Conservation (phyloP, 1,139 yeast species). For the Petasospora rhodanensis region DNA sequence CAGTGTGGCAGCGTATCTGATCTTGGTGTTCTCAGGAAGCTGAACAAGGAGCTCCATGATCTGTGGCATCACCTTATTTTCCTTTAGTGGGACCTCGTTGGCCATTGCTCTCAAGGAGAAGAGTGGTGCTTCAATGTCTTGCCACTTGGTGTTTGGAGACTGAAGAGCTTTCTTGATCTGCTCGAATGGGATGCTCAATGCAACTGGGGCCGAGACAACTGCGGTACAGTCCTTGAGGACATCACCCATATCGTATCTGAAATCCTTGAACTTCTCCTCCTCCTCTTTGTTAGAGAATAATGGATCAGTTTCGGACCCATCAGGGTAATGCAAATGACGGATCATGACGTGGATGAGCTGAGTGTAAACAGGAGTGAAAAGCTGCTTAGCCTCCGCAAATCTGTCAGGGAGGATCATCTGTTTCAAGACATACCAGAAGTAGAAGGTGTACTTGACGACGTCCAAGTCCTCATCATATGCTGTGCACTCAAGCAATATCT, state of each 20-base stretch:
- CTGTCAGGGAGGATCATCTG: conserved; percentile 63
- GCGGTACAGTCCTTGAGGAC: conserved; percentile 93
- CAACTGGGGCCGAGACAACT: conserved; percentile 71
- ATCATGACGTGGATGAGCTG: conserved; percentile 66
- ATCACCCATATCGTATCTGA: conserved; percentile 95
- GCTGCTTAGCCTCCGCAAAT: conserved; percentile 54
- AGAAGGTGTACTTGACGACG: conserved; percentile 83
- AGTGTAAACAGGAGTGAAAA: conserved; percentile 56
- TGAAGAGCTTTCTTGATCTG: conserved; percentile 21
- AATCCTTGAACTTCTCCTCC: conserved; percentile 90
- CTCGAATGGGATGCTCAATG: conserved; percentile 43
- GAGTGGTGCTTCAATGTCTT: conserved; percentile 82
- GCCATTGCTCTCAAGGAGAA: conserved; percentile 95
- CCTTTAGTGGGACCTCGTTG: conserved; percentile 71
- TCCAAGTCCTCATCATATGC: conserved; percentile 76
- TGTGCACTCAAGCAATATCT: conserved; percentile 60
- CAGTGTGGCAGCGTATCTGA: conserved; percentile 87
- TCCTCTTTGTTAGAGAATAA: conserved; percentile 47
- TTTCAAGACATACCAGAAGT: conserved; percentile 85
- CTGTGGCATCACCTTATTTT: conserved; percentile 67
- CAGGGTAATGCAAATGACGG: conserved; percentile 73
- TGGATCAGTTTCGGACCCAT: conserved; percentile 36
- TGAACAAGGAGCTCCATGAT: conserved; percentile 67
- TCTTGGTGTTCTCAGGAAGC: conserved; percentile 81
- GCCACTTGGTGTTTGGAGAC: conserved; percentile 51